Conservation (phyloP, 805 yeast species). For the Dipodascus albidus region DNA sequence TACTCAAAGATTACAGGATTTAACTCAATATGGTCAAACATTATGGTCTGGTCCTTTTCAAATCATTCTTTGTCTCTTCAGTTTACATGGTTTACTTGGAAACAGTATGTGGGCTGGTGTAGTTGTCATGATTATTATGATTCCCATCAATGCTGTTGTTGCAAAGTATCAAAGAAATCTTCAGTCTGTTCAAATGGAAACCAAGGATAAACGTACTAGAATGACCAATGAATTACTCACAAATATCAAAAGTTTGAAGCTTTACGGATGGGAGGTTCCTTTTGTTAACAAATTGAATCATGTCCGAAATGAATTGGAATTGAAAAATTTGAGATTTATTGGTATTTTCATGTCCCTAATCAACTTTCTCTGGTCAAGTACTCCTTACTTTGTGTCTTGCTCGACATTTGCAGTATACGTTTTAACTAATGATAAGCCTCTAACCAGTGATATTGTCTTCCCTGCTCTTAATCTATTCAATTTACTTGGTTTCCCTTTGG, state of each 20-base stretch:
- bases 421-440: conserved; percentile 46
- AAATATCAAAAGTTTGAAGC: conserved; percentile 78
- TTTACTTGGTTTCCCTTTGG: conserved; percentile 80
- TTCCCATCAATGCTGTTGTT: conserved; percentile 60
- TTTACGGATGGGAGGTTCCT: conserved; percentile 81
- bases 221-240: conserved; percentile 78
- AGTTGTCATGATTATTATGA: conserved; percentile 52
- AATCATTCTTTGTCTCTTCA: conserved; percentile 61
- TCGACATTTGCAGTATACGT: conserved; percentile 82
- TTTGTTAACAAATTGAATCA: conserved; percentile 43
- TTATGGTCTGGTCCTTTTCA: conserved; percentile 94
- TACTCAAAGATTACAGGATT: conserved; percentile 49
- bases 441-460: conserved; percentile 81
- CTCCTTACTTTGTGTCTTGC: conserved; percentile 88
- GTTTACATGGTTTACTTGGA: conserved; percentile 67
- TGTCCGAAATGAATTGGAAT: conserved; percentile 45
- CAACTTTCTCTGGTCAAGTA: conserved; percentile 71
- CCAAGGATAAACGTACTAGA: conserved; percentile 67
- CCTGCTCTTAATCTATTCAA: conserved; percentile 55
- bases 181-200: conserved; percentile 80
- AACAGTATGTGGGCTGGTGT: conserved; percentile 91
- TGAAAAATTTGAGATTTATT: conserved; percentile 64
- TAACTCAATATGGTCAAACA: conserved; percentile 66
- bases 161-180: conserved; percentile 33
- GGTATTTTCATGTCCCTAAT: conserved; percentile 77